A percentile compares a stretch with the other conserved stretches of the same genome.
phyloP scores from a whole-genome alignment of 2,329 filamentous ascomycete species.

The Tolypocladium sp. region DNA sequence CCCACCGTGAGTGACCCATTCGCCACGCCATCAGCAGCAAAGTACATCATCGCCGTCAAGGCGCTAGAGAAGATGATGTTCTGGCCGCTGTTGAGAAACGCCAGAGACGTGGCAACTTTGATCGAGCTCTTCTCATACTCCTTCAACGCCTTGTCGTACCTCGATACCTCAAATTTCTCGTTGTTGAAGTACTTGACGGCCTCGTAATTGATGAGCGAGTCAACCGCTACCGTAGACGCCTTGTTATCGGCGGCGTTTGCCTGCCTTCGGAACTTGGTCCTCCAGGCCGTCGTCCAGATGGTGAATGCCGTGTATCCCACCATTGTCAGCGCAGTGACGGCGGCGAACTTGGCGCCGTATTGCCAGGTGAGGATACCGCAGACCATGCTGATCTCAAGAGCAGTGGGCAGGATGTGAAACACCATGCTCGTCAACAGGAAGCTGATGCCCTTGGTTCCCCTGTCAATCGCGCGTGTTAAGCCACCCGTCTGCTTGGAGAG shows the following conservation, averaged over 20 bases:
- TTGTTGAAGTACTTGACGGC: slow-evolving; percentile 99
- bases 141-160: slow-evolving; percentile 80
- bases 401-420: slow-evolving; percentile 90
- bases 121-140: slow-evolving; percentile 91
- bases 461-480: slow-evolving; percentile 85
- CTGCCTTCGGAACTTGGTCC: slow-evolving; percentile 90
- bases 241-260: slow-evolving; percentile 95
- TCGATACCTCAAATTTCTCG: slow-evolving; percentile 82
- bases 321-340: slow-evolving; percentile 87
- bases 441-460: slow-evolving; percentile 96
- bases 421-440: slow-evolving; percentile 97
- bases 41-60: slow-evolving; percentile 95
- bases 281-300: slow-evolving; percentile 91
- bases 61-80: slow-evolving; percentile 96
- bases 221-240: slow-evolving; percentile 88
- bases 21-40: slow-evolving; percentile 84
- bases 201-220: slow-evolving; percentile 97
- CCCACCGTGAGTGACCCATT: slow-evolving; percentile 77
- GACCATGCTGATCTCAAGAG: slow-evolving; percentile 88
- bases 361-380: slow-evolving; percentile 96
- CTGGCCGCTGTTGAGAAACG: slow-evolving; percentile 88
- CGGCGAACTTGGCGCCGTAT: slow-evolving; percentile 85
- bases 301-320: slow-evolving; percentile 92
- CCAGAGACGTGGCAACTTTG: slow-evolving; percentile 89
- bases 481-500: slow-evolving; percentile 91